Evolutionary conservation across 2,329 filamentous ascomycete species (phyloP), one percentile per base, ranked within the genome.

Genomic region (Didymella pinodella): DNA sequence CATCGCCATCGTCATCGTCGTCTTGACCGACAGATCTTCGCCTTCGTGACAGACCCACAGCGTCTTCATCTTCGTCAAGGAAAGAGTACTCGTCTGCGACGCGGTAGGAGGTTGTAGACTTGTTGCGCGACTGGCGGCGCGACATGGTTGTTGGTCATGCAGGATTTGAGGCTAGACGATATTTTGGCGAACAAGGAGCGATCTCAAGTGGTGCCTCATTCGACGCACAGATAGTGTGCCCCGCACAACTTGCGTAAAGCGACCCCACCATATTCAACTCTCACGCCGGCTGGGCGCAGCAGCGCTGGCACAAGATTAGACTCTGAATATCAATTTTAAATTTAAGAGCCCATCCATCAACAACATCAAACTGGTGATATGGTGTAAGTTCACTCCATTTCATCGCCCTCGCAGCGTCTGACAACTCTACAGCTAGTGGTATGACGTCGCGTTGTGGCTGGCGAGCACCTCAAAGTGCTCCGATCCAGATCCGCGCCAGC

Each of bases 371-470:
- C 28, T 5, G 52, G 52, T 55, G 52, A 45, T 55, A 55, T 55
- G 52, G 52, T 40, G 49, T 52, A 52, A 45, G 49, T 52, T 16
- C 32, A 36, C 22, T 22, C 4, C n/a, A 10, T 61, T 65, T 41
- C 56, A 65, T 48, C 59, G 31, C 41, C 18, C 31, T 26, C 16
- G 18, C 48, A 45, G 41, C 49, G 49, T n/a, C 49, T 52, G 46
- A 52, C 41, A 52, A 3, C 49, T 20, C 28, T 16, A 3, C 14
- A 68, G 72, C 73, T 75, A 75, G 73, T 72, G 73, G 73, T 75
- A 75, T 75, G 73, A 75, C 73, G 73, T 75, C 73, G 71, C 73
- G 73, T 75, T 75, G 73, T 75, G 73, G 72, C 70, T 70, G 66
- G 68, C 68, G 68, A 48, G 40, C 50, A 59, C 56, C 2, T 22